Base-by-base conservation (phyloP, 1,284 basidiomycete species). In the Singerocomus inundabilis region DNA sequence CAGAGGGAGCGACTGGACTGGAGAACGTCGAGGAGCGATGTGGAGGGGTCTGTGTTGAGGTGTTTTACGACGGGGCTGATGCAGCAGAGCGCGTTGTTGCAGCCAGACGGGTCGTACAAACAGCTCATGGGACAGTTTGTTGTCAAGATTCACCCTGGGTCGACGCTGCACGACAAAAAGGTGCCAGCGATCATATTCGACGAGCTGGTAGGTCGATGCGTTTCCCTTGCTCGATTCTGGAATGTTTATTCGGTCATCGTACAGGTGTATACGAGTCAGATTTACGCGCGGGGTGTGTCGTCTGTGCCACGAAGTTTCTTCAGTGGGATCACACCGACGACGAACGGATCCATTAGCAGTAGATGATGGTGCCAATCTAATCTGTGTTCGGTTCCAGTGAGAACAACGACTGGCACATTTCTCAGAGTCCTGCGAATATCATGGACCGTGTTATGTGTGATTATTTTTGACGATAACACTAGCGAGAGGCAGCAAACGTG, bases 61-160 rank as follows among this genome's bases (percentile, higher is more conserved):
- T 83, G 81, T 57, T 78, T 96, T 44, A 76, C 88, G 7, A 73
- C 80, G 48, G 94, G 94, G 0, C 67, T 95, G 46, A 83, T 85
- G 48, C 84, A 87, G 60, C 91, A 96, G 63, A 82, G 85, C 9
- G 94, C 94, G 21, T 75, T 93, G 48, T 69, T 92, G 52, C 88
- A 91, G 60, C 81, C 85, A 6, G 91, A 96, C 70, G 90, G 84
- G 40, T 80, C 80, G 39, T 97, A 96, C 68, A 87, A 85, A 54
- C 93, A 95, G 64, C 78, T 84, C 1, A 81, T 91, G 64, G 91
- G 89, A 0, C 81, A 81, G 41, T 80, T 85, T 60, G 90, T 92
- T 25, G 78, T 97, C 55, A 95, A 94, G 68, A 88, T 98, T 31
- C 92, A 97, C 64, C 94, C 94, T 0, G 80, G 86, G 24, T 94